These are phyloP conservation scores for Strigomonas oncopelti DNA, from an alignment of 208 protist genomes.

Conservation along the genomic window DNA sequence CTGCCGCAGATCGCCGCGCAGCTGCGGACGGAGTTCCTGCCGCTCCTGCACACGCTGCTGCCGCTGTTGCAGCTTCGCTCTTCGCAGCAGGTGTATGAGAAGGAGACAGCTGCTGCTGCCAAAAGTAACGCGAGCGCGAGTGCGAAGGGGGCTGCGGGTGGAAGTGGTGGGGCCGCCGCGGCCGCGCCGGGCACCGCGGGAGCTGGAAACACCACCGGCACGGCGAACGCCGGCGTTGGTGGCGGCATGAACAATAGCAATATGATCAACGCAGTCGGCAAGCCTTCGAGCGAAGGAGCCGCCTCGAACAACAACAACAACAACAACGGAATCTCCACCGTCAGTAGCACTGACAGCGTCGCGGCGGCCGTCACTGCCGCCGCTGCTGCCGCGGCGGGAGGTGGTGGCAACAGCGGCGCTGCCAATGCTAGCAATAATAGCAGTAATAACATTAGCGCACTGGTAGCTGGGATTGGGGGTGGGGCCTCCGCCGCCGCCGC, in stretches of 20 bases:
- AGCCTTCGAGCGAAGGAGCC: not conserved
- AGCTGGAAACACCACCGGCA: too few relatives aligned
- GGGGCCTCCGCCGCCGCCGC: too few relatives aligned
- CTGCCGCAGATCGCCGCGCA: slow-evolving; percentile 46
- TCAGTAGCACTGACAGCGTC: not conserved
- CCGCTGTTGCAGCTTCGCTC: not conserved
- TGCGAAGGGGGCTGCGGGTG: too few relatives aligned
- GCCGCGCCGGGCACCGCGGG: too few relatives aligned
- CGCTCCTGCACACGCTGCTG: slow-evolving; percentile 49
- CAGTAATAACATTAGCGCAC: not conserved
- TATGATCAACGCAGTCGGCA: not conserved
- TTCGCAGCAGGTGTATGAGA: not conserved
- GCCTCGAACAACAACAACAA: not conserved
- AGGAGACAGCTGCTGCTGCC: not conserved
- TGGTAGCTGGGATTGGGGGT: too few relatives aligned
- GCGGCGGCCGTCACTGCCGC: too few relatives aligned
- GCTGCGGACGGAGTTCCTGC: slow-evolving; percentile 62
- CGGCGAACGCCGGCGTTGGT: not conserved
- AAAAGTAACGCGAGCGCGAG: not conserved
- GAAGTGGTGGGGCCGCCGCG: too few relatives aligned
- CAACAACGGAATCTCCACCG: too few relatives aligned
- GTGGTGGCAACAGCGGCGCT: too few relatives aligned
- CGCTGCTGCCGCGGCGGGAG: too few relatives aligned
- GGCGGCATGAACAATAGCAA: too few relatives aligned
- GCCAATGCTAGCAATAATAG: too few relatives aligned